phyloP scores from a whole-genome alignment of 805 yeast genomes.

The Wickerhamomyces canadensis region DNA sequence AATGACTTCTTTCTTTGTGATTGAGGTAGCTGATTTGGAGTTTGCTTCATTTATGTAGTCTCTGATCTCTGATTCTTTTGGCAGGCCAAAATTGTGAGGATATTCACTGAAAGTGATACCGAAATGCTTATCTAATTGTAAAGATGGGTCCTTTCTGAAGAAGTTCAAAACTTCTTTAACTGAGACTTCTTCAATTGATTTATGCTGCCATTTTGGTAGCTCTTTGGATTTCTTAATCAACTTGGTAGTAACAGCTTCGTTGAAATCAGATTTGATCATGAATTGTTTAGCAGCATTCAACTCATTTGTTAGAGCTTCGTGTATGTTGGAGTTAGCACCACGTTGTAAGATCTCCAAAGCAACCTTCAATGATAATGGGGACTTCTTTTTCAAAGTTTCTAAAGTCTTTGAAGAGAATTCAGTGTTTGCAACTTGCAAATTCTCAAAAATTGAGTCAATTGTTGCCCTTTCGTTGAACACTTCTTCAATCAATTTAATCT shows the following conservation, averaged over 20 bases:
- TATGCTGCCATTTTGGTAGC: slow-evolving; percentile 45
- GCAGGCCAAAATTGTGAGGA: slow-evolving; percentile 66
- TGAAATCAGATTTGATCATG: slow-evolving; percentile 59
- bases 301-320: slow-evolving; percentile 67
- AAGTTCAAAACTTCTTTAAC: slow-evolving; percentile 26
- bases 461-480: slow-evolving; percentile 50
- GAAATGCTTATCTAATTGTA: slow-evolving; percentile 24
- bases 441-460: slow-evolving; percentile 43
- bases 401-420: slow-evolving; percentile 60
- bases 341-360: slow-evolving; percentile 62
- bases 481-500: slow-evolving; percentile 59
- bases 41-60: slow-evolving; percentile 58
- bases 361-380: slow-evolving; percentile 74
- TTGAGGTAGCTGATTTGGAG: slow-evolving; percentile 21
- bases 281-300: slow-evolving; percentile 72
- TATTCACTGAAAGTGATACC: slow-evolving; percentile 38
- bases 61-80: slow-evolving; percentile 60
- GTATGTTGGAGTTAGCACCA: slow-evolving; percentile 53
- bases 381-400: slow-evolving; percentile 54
- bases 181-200: slow-evolving; percentile 32
- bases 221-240: slow-evolving; percentile 55
- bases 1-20: slow-evolving; percentile 60
- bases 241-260: slow-evolving; percentile 61
- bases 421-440: slow-evolving; percentile 46
- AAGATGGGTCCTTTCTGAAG: slow-evolving; percentile 25